Conservation (phyloP, 2,329 filamentous ascomycete species). For the Microdochium bolleyi region DNA sequence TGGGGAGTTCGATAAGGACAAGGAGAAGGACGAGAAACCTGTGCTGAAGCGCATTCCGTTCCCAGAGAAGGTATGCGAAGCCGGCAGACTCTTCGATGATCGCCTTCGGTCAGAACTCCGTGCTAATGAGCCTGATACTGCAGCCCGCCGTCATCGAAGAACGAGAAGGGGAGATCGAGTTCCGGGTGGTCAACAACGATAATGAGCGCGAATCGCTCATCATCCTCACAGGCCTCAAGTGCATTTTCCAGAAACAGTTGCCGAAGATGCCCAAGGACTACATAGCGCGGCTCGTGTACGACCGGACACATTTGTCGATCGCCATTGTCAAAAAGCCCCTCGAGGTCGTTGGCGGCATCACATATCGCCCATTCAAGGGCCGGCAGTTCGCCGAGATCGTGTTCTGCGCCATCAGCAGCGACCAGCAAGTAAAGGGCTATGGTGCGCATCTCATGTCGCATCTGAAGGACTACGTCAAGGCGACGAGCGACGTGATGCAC, state of each 20-base stretch:
- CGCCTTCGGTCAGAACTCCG: conserved; percentile 2
- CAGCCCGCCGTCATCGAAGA: conserved; percentile 89
- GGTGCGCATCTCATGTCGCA: conserved; percentile 97
- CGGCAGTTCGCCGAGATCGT: conserved; percentile 96
- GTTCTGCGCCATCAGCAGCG: conserved; percentile 94
- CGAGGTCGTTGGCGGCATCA: conserved; percentile 94
- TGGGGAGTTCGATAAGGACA: conserved; percentile 22
- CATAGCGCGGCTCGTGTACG: conserved; percentile 94
- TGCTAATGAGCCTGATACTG: conserved; percentile 13
- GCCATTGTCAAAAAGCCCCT: conserved; percentile 96
- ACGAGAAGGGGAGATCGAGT: conserved; percentile 88
- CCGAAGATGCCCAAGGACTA: conserved; percentile 99
- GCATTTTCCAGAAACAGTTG: conserved; percentile 96
- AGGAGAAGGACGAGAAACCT: conserved; percentile 22
- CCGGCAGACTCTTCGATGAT: no score
- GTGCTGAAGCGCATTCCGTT: conserved; percentile 67
- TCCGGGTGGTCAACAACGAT: conserved; percentile 97
- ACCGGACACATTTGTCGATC: conserved; percentile 91
- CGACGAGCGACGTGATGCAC: conserved; percentile 94
- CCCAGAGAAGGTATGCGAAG: conserved; percentile 65
- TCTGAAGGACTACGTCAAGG: conserved; percentile 96
- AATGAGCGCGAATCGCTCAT: conserved; percentile 80
- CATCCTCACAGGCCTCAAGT: conserved; percentile 91
- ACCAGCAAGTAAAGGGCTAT: conserved; percentile 98
- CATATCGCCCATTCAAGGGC: conserved; percentile 87